These are phyloP conservation scores for Erodium moschatum DNA, from an alignment of 441 rosid species.

Conservation along the genomic window DNA sequence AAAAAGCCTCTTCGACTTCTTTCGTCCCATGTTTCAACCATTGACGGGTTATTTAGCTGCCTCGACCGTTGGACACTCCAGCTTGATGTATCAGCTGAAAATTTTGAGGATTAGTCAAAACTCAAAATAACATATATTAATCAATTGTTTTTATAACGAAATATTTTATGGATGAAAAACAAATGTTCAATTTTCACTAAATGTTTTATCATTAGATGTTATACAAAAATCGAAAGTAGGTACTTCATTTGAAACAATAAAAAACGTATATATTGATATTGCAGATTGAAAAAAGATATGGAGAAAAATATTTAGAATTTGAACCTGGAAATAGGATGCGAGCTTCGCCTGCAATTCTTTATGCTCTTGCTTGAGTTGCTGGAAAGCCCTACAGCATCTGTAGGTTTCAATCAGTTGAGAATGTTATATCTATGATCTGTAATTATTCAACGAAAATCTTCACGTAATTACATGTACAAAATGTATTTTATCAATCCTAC, in stretches of 20 bases:
- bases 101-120: no score
- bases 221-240: no score
- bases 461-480: not conserved
- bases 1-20: not conserved
- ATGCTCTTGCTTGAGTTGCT: conserved; percentile 44
- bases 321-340: conserved; percentile 47
- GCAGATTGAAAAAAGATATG: not conserved
- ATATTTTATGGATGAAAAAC: no score
- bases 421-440: not conserved
- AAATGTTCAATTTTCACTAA: not conserved
- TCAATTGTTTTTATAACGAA: no score
- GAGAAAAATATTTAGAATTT: not conserved
- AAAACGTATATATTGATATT: no score
- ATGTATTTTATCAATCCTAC: no score
- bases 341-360: conserved; percentile 40
- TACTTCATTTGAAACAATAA: no score
- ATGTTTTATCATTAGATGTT: not conserved
- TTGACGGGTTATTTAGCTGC: not conserved
- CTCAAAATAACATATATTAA: no score
- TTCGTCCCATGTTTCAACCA: not conserved
- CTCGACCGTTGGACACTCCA: not conserved
- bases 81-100: not conserved
- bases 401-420: conserved; percentile 4
- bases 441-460: not conserved
- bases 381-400: conserved; percentile 43